Evolutionary conservation across 1,284 basidiomycete species (phyloP).

Genomic region (Ganoderma lucidum): DNA sequence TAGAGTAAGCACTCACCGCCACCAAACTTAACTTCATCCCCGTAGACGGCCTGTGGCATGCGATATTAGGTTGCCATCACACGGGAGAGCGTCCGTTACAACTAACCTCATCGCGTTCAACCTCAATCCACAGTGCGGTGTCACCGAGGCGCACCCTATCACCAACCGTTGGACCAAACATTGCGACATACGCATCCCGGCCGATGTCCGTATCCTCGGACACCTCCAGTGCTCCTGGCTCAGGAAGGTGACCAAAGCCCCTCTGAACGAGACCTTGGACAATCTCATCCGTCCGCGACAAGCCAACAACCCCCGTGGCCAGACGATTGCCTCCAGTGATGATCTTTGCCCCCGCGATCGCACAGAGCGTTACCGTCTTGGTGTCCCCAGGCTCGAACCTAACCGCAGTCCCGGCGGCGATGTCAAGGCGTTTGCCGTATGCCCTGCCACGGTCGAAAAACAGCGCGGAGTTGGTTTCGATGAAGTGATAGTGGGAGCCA

Average conservation of each 20-base stretch:
- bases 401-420: slow-evolving; percentile 93
- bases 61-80: slow-evolving; percentile 7
- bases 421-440: slow-evolving; percentile 90
- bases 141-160: slow-evolving; percentile 92
- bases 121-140: slow-evolving; percentile 91
- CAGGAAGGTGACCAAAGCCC: slow-evolving; percentile 70
- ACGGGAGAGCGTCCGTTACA: not conserved
- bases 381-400: slow-evolving; percentile 95
- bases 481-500: slow-evolving; percentile 94
- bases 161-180: slow-evolving; percentile 95
- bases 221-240: slow-evolving; percentile 63
- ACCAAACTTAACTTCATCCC: slow-evolving; percentile 98
- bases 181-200: slow-evolving; percentile 81
- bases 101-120: slow-evolving; percentile 86
- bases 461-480: slow-evolving; percentile 88
- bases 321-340: slow-evolving; percentile 87
- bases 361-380: slow-evolving; percentile 86
- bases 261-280: slow-evolving; percentile 52
- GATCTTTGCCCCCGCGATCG: slow-evolving; percentile 77
- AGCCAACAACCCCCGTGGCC: slow-evolving; percentile 64
- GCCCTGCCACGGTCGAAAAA: slow-evolving; percentile 85
- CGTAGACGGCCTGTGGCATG: slow-evolving; percentile 72
- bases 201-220: slow-evolving; percentile 60
- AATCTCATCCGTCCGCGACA: slow-evolving; percentile 54
- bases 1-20: slow-evolving; percentile 65